Percentiles rank a stretch among this genome's conserved stretches.
These are phyloP conservation scores for Cyberlindnera xylosilytica DNA, from an alignment of 805 yeast genomes.

Conservation along the genomic window DNA sequence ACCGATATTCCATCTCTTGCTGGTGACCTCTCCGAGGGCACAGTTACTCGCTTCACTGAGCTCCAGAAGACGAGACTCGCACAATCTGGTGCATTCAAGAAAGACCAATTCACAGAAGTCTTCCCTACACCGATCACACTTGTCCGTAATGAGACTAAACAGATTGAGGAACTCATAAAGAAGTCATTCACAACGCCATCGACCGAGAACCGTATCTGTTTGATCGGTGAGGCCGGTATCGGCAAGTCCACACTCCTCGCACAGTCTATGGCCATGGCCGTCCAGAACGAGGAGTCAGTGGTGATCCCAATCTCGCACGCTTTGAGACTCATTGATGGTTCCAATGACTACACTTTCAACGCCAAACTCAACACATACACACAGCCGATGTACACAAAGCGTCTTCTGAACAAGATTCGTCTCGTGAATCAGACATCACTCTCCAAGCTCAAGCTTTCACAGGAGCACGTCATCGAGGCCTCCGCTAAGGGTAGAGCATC, in stretches of 20 bases:
- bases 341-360: conserved; percentile 63
- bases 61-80: conserved; percentile 40
- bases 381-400: conserved; percentile 76
- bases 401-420: conserved; percentile 50
- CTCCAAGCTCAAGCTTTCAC: conserved; percentile 31
- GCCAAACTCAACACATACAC: conserved; percentile 47
- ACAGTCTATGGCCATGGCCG: conserved; percentile 62
- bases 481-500: conserved; percentile 32
- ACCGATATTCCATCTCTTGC: conserved; percentile 24
- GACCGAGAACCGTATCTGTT: conserved; percentile 45
- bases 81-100: conserved; percentile 61
- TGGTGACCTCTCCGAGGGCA: conserved; percentile 19
- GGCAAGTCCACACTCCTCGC: conserved; percentile 77
- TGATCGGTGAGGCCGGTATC: conserved; percentile 70
- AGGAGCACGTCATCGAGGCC: conserved; percentile 33
- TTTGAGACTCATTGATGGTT: conserved; percentile 62
- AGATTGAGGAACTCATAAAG: conserved; percentile 38
- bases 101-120: conserved; percentile 65
- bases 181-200: conserved; percentile 30
- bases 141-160: conserved; percentile 46
- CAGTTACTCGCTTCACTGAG: conserved; percentile 39
- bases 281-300: conserved; percentile 38
- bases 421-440: conserved; percentile 43
- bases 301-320: conserved; percentile 66
- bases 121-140: conserved; percentile 59